A percentile compares a stretch with the other conserved stretches of the same genome.
Conservation (phyloP, 2,329 filamentous ascomycete species). For the Monosporascus sp. region DNA sequence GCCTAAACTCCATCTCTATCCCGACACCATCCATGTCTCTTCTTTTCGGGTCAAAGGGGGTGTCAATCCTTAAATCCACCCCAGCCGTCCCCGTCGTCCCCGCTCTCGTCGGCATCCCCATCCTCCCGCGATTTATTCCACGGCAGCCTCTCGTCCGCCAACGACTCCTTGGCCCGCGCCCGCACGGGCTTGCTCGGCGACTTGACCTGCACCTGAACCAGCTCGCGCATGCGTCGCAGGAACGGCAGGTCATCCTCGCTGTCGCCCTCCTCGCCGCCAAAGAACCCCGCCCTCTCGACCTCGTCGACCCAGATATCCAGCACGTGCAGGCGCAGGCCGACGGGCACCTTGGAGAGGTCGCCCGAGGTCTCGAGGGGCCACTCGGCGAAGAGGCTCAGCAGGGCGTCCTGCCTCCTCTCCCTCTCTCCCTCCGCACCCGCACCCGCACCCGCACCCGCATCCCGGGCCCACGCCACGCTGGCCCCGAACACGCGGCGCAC, state of each 20-base stretch:
- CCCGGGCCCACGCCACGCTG: conserved; percentile 50
- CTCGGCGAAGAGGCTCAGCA: conserved; percentile 40
- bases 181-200: conserved; percentile 68
- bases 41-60: conserved; percentile 2
- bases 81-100: conserved; percentile 48
- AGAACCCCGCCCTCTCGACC: conserved; percentile 62
- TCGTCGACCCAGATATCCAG: conserved; percentile 92
- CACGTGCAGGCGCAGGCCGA: conserved; percentile 80
- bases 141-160: conserved; percentile 69
- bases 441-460: conserved; percentile 15
- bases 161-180: conserved; percentile 60
- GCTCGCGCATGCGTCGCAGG: conserved; percentile 44
- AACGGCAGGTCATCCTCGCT: conserved; percentile 41
- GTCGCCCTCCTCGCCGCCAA: conserved; percentile 32
- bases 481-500: conserved; percentile 72
- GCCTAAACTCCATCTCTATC: not conserved
- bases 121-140: conserved; percentile 45
- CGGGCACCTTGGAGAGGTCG: conserved; percentile 56
- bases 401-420: conserved; percentile 16
- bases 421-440: conserved; percentile 28
- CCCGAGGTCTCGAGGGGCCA: conserved; percentile 36
- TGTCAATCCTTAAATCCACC: conserved; percentile 62
- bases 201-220: conserved; percentile 51
- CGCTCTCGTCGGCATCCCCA: conserved; percentile 26
- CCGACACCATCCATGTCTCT: not conserved